phyloP scores from a whole-genome alignment of 2,329 filamentous ascomycete species.

The Tolypocladium guangdongense region DNA sequence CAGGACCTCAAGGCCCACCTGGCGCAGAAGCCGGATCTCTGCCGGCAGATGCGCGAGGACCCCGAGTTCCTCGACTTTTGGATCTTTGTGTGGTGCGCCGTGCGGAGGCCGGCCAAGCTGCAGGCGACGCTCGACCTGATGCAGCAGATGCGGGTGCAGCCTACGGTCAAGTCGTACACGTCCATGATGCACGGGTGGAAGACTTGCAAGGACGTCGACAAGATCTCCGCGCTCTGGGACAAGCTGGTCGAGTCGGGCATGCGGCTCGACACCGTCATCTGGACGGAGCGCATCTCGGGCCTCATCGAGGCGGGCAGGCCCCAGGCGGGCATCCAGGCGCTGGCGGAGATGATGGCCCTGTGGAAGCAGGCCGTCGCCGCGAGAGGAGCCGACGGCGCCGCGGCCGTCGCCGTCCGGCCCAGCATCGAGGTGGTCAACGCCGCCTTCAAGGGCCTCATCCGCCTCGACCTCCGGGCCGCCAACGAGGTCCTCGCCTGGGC shows the following conservation, averaged over 20 bases:
- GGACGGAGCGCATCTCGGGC: constrained; percentile 60
- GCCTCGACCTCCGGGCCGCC: constrained; percentile 36
- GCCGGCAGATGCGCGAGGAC: constrained; percentile 17
- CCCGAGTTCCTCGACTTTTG: constrained; percentile 28
- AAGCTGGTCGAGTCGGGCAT: constrained; percentile 47
- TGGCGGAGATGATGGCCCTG: constrained; percentile 52
- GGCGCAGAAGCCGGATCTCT: constrained; percentile 12
- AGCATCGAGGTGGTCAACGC: constrained; percentile 58
- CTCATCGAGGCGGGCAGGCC: constrained; percentile 46
- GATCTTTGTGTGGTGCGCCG: constrained; percentile 28
- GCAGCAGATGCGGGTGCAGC: constrained; percentile 37
- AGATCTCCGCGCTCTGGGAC: constrained; percentile 56
- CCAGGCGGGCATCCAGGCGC: constrained; percentile 46
- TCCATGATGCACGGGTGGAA: constrained; percentile 63
- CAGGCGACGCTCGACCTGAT: constrained; percentile 31
- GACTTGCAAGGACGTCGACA: constrained; percentile 43
- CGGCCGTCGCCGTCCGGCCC: constrained; percentile 41
- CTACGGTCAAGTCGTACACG: constrained; percentile 58
- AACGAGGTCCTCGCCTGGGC: constrained; percentile 49
- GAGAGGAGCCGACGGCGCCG: constrained; percentile 12
- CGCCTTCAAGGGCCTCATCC: constrained; percentile 52
- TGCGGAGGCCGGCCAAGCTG: constrained; percentile 15
- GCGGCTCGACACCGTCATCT: constrained; percentile 52
- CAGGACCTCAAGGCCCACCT: constrained; percentile 16
- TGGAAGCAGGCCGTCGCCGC: constrained; percentile 38